Evolutionary conservation across 257 asterid genomes (phyloP), one percentile per base, ranked within the genome.

Genomic region (Ilex aquifolium): DNA sequence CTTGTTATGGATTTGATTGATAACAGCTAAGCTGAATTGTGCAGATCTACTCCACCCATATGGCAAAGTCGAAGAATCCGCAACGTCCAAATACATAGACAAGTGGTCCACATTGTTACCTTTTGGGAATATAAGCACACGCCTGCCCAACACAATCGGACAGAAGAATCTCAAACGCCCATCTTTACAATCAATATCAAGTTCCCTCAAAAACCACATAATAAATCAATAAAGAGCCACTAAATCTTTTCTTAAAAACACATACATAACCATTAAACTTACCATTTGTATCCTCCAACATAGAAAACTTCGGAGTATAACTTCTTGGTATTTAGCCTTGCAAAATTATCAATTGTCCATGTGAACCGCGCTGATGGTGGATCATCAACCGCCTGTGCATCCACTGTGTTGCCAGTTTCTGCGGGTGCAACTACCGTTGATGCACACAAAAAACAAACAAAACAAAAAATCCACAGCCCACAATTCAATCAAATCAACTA

Each of bases 241-340:
- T 4, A 56, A 13, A 7, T 44, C 11, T 39, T 6, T 15, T 13
- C 10, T n/a, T 50, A 30, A 29, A n/a, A 61, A 32, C 21, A 31
- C 40, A 31, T 44, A 56, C 40, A 12, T 27, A 54, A 44, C 14
- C 31, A 42, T 57, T 21, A 57, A 32, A 4, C 5, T 58, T 79
- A 84, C 91, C 91, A 81, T 69, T 79, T 77, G 57, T 74, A 73
- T 17, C 77, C 86, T 32, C 85, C 79, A 32, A 77, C 77, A 21
- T 65, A 59, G 66, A 72, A 84, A 49, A 65, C 51, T 42, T 71
- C 86, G 42, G 91, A 84, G 77, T 72, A 81, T 53, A 79, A 77
- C 81, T 70, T 81, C 76, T 76, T 77, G 36, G 64, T 44, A 46
- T 49, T 64, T 65, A 71, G 65, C 72, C 73, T 71, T 31, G 91